Evolutionary conservation across 2,329 filamentous ascomycete species (phyloP).

Genomic region (Berkeleyomyces rouxiae): DNA sequence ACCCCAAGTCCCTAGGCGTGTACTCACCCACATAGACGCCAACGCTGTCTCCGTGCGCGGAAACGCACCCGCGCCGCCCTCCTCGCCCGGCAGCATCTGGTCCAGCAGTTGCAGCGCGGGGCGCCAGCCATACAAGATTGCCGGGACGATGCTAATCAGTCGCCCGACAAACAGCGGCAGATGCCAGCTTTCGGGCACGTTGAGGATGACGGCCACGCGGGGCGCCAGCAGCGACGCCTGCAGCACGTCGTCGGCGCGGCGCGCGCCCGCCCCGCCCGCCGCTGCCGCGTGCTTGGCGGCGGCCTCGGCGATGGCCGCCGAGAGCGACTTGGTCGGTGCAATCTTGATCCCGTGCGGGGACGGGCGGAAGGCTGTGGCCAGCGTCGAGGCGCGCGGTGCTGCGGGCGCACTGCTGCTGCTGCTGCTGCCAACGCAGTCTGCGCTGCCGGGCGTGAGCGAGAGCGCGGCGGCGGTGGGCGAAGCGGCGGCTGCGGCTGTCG

Average conservation of each 20-base stretch:
- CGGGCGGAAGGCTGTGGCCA: neutral
- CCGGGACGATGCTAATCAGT: constrained; percentile 53
- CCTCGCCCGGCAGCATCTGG: constrained; percentile 33
- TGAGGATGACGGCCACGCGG: constrained; percentile 61
- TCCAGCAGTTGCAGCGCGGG: constrained; percentile 52
- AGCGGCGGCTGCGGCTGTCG: neutral
- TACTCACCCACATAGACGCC: constrained; percentile 56
- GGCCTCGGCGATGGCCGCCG: constrained; percentile 9
- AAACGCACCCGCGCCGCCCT: constrained; percentile 16
- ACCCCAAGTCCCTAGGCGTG: neutral
- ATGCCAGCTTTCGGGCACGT: constrained; percentile 57
- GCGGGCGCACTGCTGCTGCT: neutral
- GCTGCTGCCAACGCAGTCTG: neutral
- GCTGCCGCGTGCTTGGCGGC: constrained; percentile 4
- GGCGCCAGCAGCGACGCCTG: constrained; percentile 44
- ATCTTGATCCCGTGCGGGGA: constrained; percentile 7
- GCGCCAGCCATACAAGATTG: constrained; percentile 54
- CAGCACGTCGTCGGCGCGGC: neutral
- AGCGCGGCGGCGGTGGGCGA: neutral
- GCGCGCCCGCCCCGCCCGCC: neutral
- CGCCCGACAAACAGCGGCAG: constrained; percentile 55
- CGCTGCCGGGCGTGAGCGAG: neutral
- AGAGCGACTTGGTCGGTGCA: constrained; percentile 10
- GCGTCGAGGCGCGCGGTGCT: neutral
- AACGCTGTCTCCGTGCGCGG: constrained; percentile 50